These are phyloP conservation scores for Nicotiana tabacum DNA, from an alignment of 257 asterid species.

Conservation along the genomic window DNA sequence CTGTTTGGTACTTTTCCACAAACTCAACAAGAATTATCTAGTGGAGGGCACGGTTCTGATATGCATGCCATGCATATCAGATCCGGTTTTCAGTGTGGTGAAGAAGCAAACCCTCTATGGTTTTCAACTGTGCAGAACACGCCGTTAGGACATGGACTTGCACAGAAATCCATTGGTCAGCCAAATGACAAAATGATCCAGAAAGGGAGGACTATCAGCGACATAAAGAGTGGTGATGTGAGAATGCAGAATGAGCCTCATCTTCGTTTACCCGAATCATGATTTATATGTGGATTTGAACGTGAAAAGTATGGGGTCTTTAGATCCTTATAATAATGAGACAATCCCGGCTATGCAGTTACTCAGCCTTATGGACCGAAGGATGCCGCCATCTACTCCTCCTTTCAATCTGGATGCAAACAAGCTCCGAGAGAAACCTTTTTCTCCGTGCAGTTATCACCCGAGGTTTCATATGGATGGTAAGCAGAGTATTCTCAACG, in stretches of 20 bases:
- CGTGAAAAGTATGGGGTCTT: constrained; percentile 23
- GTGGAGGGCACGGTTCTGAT: constrained; percentile 27
- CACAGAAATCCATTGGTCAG: constrained; percentile 27
- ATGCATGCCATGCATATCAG: constrained; percentile 22
- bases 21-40: constrained; percentile 26
- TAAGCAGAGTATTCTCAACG: constrained; percentile 27
- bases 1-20: constrained; percentile 29
- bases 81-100: constrained; percentile 21
- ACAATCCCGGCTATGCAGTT: constrained; percentile 80
- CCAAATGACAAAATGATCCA: constrained; percentile 21
- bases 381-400: constrained; percentile 22
- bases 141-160: constrained; percentile 22
- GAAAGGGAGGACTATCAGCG: constrained; percentile 33
- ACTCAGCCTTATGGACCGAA: constrained; percentile 65
- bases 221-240: constrained; percentile 27
- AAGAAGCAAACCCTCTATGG: constrained; percentile 18
- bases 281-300: constrained; percentile 5
- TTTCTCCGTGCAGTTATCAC: constrained; percentile 33
- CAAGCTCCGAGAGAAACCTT: constrained; percentile 38
- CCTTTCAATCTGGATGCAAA: constrained; percentile 27
- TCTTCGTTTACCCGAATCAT: background rate
- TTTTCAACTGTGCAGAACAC: constrained; percentile 8
- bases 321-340: constrained; percentile 52
- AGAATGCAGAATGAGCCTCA: constrained; percentile 15
- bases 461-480: constrained; percentile 38